Evolutionary conservation across 2,329 filamentous ascomycete species (phyloP), one percentile per base, ranked within the genome.

Genomic region (Knufia fluminis): DNA sequence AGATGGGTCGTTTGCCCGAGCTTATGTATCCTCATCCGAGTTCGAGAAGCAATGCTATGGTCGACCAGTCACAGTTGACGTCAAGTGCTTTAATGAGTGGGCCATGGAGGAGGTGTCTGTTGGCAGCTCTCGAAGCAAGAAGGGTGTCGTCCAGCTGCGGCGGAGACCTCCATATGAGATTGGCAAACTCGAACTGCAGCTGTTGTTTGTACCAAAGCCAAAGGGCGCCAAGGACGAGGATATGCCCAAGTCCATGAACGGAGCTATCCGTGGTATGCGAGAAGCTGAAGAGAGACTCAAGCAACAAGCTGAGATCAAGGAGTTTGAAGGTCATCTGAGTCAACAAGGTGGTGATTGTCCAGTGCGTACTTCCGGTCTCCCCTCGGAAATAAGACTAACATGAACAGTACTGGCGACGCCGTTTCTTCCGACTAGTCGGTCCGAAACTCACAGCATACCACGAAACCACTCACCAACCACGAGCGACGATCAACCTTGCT

Each of bases 211-310:
- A 1, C 92, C 92, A 0, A 88, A 90, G 60, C 91, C 92, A 3
- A 91, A 87, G 72, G 85, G 85, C 39, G 77, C 82, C 24, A 82
- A 81, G 44, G 92, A 97, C 56, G 90, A 96, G 14, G 91, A 97
- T 59, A 96, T 98, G 88, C 92, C 92, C 48, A 97, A 97, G 81
- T 96, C 90, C 72, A 95, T 98, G 90, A 94, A 92, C 68, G 86
- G 87, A 38, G 95, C 89, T 66, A 85, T 97, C 59, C 80, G 92
- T 16, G 92, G 97, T 71, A 82, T 98, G 70, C 87, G 85, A 68
- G 87, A 91, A 46, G 89, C 91, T 1, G 89, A 95, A 65, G 76
- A 83, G 43, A 81, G 85, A 54, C 84, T 81, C 59, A 52, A 54
- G n/a, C 54, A 58, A 33, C 56, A 58, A 49, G 52, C 50, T n/a